Conservation (phyloP, 2,329 filamentous ascomycete species). For the Akanthomyces dipterigenus region DNA sequence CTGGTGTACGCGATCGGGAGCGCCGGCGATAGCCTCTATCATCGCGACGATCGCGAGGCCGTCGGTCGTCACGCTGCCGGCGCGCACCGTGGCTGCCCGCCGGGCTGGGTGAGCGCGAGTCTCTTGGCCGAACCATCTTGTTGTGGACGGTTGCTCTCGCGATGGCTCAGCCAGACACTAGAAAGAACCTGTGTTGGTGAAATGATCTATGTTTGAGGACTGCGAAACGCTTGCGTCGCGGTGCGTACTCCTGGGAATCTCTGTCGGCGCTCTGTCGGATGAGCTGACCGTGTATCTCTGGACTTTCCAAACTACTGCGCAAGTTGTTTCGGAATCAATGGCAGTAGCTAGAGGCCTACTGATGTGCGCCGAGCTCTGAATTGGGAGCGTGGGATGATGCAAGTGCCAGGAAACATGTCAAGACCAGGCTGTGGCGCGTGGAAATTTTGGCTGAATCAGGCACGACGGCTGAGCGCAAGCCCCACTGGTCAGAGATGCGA, state of each 20-base stretch:
- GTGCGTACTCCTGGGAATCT: slow-evolving; percentile 10
- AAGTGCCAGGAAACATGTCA: not conserved
- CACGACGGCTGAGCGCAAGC: slow-evolving; percentile 1
- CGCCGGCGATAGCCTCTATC: slow-evolving; percentile 47
- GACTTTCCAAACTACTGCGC: not conserved
- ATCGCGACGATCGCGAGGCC: slow-evolving; percentile 44
- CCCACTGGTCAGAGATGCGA: not conserved
- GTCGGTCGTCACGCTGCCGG: slow-evolving; percentile 57
- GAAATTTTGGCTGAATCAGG: not conserved
- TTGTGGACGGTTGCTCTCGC: not conserved
- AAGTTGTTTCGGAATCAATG: not conserved
- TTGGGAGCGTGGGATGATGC: not conserved
- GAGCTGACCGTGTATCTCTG: not conserved
- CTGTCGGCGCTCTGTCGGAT: not conserved
- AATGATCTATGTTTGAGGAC: slow-evolving; percentile 4
- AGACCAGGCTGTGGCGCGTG: not conserved
- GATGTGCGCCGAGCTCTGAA: not conserved
- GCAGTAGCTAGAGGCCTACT: not conserved
- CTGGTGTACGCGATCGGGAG: slow-evolving; percentile 56
- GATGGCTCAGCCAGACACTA: slow-evolving; percentile 9
- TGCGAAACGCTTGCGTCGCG: slow-evolving; percentile 11
- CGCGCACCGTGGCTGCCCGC: slow-evolving; percentile 76
- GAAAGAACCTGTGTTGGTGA: slow-evolving; percentile 10
- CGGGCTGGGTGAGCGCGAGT: slow-evolving; percentile 85
- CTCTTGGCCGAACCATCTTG: slow-evolving; percentile 56